phyloP scores from a whole-genome alignment of 371 early-diverging fungal genomes.

The Circinella minor region DNA sequence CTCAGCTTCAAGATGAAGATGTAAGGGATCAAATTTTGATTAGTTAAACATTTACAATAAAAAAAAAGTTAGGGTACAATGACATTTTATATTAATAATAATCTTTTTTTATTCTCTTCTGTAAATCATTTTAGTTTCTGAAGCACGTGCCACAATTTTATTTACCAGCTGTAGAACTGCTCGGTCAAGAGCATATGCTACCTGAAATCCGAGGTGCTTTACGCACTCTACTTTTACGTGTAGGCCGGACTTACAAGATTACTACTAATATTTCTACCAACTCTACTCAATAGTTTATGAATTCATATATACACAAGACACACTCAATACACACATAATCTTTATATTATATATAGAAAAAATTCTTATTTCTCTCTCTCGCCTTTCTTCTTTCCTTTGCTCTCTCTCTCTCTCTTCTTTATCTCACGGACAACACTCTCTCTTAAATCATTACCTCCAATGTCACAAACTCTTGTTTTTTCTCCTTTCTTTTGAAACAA shows the following conservation, averaged over 20 bases:
- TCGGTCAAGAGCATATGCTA: slow-evolving; percentile 50
- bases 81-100: neutral
- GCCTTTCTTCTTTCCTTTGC: too few species aligned
- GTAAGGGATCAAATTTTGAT: slow-evolving; percentile 24
- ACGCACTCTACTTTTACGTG: slow-evolving; percentile 49
- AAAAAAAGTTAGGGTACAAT: too few species aligned
- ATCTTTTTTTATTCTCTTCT: neutral
- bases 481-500: neutral
- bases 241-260: slow-evolving; percentile 54
- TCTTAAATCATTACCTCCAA: too few species aligned
- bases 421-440: too few species aligned
- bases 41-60: too few species aligned
- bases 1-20: slow-evolving; percentile 58
- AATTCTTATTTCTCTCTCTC: too few species aligned
- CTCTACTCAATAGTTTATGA: too few species aligned
- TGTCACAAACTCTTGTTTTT: too few species aligned
- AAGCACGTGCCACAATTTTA: slow-evolving; percentile 55
- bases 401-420: too few species aligned
- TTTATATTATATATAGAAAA: too few species aligned
- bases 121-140: slow-evolving; percentile 32
- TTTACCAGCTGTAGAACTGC: slow-evolving; percentile 48
- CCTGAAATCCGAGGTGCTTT: slow-evolving; percentile 53
- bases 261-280: slow-evolving; percentile 11
- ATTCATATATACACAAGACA: too few species aligned
- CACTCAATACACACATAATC: too few species aligned